A percentile compares a stretch with the other conserved stretches of the same genome.
These are phyloP conservation scores for Theileria parva DNA, from an alignment of 169 alveolate species.

Conservation along the genomic window DNA sequence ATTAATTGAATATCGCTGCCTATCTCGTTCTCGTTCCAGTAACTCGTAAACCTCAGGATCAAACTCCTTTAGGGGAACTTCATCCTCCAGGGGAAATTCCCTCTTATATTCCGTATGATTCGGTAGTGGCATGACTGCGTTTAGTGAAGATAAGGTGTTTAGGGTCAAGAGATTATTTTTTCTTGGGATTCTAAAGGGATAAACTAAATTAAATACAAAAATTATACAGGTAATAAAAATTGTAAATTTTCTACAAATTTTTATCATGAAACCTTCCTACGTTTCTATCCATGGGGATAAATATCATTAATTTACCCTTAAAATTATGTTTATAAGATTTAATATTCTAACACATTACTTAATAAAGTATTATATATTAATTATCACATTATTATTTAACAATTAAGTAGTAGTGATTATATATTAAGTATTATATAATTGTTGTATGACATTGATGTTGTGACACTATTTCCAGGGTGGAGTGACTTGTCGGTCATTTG, in stretches of 20 bases:
- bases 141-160: background rate
- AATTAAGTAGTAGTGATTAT: background rate
- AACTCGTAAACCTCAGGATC: slow-evolving; percentile 82
- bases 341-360: background rate
- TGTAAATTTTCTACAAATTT: background rate
- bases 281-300: background rate
- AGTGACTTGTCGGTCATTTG: background rate
- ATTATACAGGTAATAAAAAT: background rate
- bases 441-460: background rate
- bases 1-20: slow-evolving; percentile 78
- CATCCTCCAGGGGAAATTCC: slow-evolving; percentile 37
- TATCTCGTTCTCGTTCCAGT: slow-evolving; percentile 75
- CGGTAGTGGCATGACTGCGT: background rate
- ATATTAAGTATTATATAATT: background rate
- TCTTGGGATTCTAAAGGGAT: background rate
- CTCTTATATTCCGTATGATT: slow-evolving; percentile 16
- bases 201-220: background rate
- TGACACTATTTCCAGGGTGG: background rate
- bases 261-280: background rate
- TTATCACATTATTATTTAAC: background rate
- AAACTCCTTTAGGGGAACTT: slow-evolving; percentile 63
- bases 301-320: slow-evolving; percentile 7
- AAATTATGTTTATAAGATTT: background rate
- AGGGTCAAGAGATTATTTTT: background rate
- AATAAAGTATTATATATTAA: background rate